These are phyloP conservation scores for Dipteronia dyeriana DNA, from an alignment of 345 rosid genomes.

Conservation along the genomic window DNA sequence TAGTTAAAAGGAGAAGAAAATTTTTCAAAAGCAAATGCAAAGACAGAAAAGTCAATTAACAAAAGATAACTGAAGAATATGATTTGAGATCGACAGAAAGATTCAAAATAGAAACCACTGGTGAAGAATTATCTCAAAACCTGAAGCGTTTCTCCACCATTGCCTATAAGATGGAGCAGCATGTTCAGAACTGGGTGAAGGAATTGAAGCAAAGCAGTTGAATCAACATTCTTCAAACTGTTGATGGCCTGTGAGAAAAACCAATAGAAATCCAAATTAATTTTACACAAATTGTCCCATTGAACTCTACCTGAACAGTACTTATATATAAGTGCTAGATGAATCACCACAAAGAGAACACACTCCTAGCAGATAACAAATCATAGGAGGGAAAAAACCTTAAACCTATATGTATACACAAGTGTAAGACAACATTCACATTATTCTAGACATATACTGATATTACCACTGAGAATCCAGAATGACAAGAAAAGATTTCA, in stretches of 20 bases:
- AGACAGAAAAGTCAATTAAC: slow-evolving; percentile 5
- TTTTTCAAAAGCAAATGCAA: slow-evolving; percentile 7
- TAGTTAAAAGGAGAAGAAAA: slow-evolving; percentile 3
- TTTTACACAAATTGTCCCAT: neutral
- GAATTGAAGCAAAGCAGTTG: slow-evolving; percentile 97
- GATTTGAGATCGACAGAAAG: neutral
- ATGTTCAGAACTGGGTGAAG: slow-evolving; percentile 93
- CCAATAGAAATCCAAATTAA: slow-evolving; percentile 8
- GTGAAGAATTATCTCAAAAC: slow-evolving; percentile 38
- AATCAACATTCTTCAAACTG: slow-evolving; percentile 96
- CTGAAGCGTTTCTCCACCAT: slow-evolving; percentile 99
- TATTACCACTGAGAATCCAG: too few species aligned
- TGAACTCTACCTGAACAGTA: neutral
- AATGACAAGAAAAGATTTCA: neutral
- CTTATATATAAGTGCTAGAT: neutral
- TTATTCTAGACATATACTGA: slow-evolving; percentile 7
- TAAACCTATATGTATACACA: neutral
- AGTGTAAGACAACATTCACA: neutral
- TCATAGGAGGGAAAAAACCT: neutral
- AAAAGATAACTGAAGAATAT: neutral
- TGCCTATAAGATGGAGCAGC: slow-evolving; percentile 99
- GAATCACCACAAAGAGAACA: slow-evolving; percentile 3
- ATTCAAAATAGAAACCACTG: neutral
- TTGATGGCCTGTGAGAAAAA: slow-evolving; percentile 77
- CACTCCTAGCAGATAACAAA: neutral